A percentile compares a stretch with the other conserved stretches of the same genome.
phyloP scores from a whole-genome alignment of 352 stramenopile genomes.

The Pythium biforme region DNA sequence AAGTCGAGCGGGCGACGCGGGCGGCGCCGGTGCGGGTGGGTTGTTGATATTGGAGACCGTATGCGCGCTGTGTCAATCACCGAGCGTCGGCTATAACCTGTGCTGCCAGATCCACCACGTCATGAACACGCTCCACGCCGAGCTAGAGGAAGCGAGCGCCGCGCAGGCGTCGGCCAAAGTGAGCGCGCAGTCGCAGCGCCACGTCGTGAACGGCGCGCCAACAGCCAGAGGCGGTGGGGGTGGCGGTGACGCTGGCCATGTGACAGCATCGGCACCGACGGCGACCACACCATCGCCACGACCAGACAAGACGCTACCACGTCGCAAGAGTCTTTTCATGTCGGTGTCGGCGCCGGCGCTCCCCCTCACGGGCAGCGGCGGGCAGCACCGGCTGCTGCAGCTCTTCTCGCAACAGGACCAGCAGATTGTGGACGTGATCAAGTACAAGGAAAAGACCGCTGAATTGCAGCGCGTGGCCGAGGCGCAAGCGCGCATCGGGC shows the following conservation, averaged over 20 bases:
- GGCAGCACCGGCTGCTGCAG: slow-evolving; percentile 33
- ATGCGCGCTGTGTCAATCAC: slow-evolving; percentile 52
- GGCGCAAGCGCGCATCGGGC: slow-evolving; percentile 35
- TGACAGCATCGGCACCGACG: background rate
- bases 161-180: slow-evolving; percentile 14
- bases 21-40: background rate
- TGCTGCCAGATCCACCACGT: slow-evolving; percentile 61
- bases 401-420: slow-evolving; percentile 60
- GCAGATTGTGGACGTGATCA: slow-evolving; percentile 58
- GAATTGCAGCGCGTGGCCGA: slow-evolving; percentile 32
- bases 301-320: too few relatives aligned
- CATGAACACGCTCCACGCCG: slow-evolving; percentile 41
- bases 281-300: background rate
- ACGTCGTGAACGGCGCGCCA: background rate
- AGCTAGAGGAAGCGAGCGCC: slow-evolving; percentile 27
- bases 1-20: slow-evolving; percentile 1
- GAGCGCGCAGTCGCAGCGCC: slow-evolving; percentile 12
- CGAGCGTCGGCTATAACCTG: slow-evolving; percentile 60
- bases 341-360: background rate
- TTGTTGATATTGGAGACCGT: background rate
- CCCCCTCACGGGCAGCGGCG: background rate
- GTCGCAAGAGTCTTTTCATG: background rate
- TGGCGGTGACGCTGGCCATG: background rate
- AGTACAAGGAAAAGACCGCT: slow-evolving; percentile 58
- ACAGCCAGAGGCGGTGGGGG: too few relatives aligned